Conservation (phyloP, 192 early-diverging fungal species). For the Mortierella hygrophila region DNA sequence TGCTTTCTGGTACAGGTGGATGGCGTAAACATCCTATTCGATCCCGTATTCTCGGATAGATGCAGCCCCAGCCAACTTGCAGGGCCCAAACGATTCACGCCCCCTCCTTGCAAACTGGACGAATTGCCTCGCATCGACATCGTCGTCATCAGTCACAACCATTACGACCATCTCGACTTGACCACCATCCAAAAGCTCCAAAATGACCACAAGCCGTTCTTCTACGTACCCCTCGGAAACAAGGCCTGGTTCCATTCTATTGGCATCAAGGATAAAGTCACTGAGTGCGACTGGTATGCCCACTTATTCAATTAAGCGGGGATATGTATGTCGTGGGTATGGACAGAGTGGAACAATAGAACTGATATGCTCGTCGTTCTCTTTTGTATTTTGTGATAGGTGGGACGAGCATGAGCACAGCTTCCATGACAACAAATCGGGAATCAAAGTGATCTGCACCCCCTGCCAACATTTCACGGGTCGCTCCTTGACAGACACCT, state of each 20-base stretch:
- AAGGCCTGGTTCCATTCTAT: constrained; percentile 70
- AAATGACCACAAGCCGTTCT: constrained; percentile 62
- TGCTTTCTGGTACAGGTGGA: constrained; percentile 74
- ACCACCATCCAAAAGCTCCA: constrained; percentile 70
- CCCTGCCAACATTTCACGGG: constrained; percentile 82
- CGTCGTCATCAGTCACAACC: constrained; percentile 87
- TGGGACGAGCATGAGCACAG: constrained; percentile 43
- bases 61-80: constrained; percentile 78
- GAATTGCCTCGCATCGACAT: constrained; percentile 79
- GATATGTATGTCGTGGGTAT: no score
- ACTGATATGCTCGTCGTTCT: background rate
- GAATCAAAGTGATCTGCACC: constrained; percentile 67
- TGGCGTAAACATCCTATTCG: constrained; percentile 78
- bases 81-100: constrained; percentile 77
- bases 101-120: constrained; percentile 72
- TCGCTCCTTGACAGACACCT: constrained; percentile 73
- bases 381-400: constrained; percentile 5
- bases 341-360: background rate
- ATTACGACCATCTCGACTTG: constrained; percentile 90
- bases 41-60: constrained; percentile 80
- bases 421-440: constrained; percentile 30
- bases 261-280: constrained; percentile 66
- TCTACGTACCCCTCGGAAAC: constrained; percentile 86
- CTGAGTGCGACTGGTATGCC: constrained; percentile 82
- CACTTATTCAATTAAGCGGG: constrained; percentile 24